Conservation (phyloP, 2,329 filamentous ascomycete species). For the Huntiella savannae region DNA sequence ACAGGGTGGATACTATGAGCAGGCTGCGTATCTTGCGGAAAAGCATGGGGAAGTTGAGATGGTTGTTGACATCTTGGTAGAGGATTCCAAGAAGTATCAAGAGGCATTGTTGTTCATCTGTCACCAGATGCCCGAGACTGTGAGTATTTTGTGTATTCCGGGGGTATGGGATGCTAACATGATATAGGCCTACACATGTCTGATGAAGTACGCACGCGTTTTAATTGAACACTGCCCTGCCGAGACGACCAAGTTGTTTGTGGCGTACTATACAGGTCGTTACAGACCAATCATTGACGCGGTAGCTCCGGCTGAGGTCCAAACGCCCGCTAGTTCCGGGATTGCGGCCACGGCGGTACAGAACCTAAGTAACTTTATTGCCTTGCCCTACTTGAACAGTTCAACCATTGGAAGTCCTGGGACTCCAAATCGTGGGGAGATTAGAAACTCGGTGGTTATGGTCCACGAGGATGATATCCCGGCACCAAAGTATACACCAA, state of each 20-base stretch:
- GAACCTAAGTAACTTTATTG: conserved; percentile 66
- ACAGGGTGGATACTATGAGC: conserved; percentile 90
- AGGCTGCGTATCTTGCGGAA: conserved; percentile 85
- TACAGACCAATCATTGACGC: conserved; percentile 48
- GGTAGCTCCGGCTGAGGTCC: not conserved
- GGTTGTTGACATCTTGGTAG: conserved; percentile 87
- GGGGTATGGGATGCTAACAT: too few species aligned
- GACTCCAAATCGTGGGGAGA: conserved; percentile 27
- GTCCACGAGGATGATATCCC: conserved; percentile 28
- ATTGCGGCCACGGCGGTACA: conserved; percentile 62
- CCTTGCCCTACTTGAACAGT: conserved; percentile 67
- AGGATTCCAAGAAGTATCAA: conserved; percentile 77
- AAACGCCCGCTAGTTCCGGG: conserved; percentile 17
- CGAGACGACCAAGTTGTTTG: conserved; percentile 71
- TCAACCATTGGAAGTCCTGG: conserved; percentile 35
- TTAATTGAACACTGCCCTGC: conserved; percentile 71
- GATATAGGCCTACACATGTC: conserved; percentile 55
- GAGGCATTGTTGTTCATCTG: conserved; percentile 86
- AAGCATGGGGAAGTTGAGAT: conserved; percentile 87
- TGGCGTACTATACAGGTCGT: conserved; percentile 80
- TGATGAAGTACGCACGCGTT: conserved; percentile 91
- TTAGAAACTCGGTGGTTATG: conserved; percentile 27
- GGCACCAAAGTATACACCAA: conserved; percentile 48
- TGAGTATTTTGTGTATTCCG: conserved; percentile 23
- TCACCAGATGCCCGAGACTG: conserved; percentile 59